Conservation (phyloP, 2,329 filamentous ascomycete genomes). For the Teratosphaeria viscida region DNA sequence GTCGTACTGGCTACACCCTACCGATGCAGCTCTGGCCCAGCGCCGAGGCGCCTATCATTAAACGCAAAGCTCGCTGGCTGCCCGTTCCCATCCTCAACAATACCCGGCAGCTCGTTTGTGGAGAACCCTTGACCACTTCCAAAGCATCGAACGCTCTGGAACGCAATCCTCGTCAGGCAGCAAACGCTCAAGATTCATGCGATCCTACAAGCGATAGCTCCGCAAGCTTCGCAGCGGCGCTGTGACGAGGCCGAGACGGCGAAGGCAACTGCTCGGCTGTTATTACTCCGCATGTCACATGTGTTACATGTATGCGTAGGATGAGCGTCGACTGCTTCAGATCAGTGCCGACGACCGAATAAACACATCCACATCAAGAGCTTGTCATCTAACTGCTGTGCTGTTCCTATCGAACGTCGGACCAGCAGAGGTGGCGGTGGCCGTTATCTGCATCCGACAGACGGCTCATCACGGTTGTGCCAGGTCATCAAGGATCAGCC, state of each 20-base stretch:
- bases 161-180: too few species aligned
- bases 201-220: neutral
- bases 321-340: neutral
- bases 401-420: neutral
- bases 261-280: neutral
- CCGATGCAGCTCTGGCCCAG: neutral
- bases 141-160: too few species aligned
- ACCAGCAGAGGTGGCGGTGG: neutral
- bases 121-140: too few species aligned
- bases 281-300: neutral
- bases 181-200: too few species aligned
- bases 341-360: neutral
- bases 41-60: too few species aligned
- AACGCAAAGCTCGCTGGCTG: too few species aligned
- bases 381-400: neutral
- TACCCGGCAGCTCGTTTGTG: too few species aligned
- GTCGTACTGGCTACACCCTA: neutral
- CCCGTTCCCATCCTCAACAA: too few species aligned
- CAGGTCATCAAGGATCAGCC: neutral
- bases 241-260: neutral
- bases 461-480: neutral
- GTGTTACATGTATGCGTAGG: neutral
- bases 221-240: neutral
- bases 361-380: neutral
- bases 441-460: neutral